phyloP scores from a whole-genome alignment of 208 protist genomes.

The Crithidia mellificae region DNA sequence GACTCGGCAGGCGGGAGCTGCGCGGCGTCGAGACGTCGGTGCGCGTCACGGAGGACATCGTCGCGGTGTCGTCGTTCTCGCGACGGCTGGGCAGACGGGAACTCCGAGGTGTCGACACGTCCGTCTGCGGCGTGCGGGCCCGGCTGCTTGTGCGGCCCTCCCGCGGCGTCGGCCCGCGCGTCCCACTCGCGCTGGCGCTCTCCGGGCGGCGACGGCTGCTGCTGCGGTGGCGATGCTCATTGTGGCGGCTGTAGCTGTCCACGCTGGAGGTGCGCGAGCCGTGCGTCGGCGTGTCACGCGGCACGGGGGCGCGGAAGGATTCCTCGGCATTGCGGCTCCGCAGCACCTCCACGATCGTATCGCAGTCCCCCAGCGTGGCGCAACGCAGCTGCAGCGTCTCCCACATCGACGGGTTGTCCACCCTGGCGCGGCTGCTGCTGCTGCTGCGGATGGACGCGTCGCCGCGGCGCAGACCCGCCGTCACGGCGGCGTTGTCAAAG shows the following conservation, averaged over 20 bases:
- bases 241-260: constrained; percentile 36
- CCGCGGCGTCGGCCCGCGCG: constrained; percentile 6
- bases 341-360: constrained; percentile 53
- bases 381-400: constrained; percentile 55
- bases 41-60: constrained; percentile 21
- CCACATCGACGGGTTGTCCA: constrained; percentile 54
- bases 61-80: constrained; percentile 26
- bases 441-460: constrained; percentile 26
- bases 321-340: constrained; percentile 49
- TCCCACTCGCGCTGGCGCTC: constrained; percentile 8
- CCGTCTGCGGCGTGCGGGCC: constrained; percentile 12
- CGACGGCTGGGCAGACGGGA: constrained; percentile 32
- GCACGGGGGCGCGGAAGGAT: constrained; percentile 24
- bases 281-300: constrained; percentile 8
- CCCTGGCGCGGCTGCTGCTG: constrained; percentile 9
- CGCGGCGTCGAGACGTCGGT: constrained; percentile 31
- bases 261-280: constrained; percentile 25
- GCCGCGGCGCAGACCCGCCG: constrained; percentile 24
- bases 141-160: constrained; percentile 9
- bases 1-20: constrained; percentile 40
- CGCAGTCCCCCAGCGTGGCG: constrained; percentile 33
- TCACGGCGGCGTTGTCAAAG: constrained; percentile 70
- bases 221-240: constrained; percentile 23
- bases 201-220: not conserved
- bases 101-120: constrained; percentile 31